Evolutionary conservation across 1,139 yeast species (phyloP).

Genomic region (Debaryomyces subglobosus): DNA sequence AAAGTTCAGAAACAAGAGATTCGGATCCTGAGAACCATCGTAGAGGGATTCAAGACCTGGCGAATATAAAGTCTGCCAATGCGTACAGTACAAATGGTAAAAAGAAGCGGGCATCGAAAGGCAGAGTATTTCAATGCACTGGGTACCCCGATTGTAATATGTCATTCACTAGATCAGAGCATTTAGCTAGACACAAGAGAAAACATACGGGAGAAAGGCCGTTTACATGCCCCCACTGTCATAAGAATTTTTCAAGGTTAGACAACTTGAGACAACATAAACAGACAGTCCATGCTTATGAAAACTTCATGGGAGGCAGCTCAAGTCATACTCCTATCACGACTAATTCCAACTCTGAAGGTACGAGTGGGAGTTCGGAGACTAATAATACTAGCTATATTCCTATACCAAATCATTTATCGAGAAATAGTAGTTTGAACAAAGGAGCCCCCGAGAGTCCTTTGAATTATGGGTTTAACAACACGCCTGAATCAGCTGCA

Average conservation of each 20-base stretch:
- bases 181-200: constrained; percentile 87
- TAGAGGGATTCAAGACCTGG: not conserved
- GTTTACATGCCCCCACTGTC: constrained; percentile 82
- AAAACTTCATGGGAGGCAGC: constrained; percentile 44
- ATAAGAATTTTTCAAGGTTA: constrained; percentile 76
- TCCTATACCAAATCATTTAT: constrained; percentile 5
- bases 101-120: constrained; percentile 50
- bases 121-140: constrained; percentile 77
- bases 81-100: constrained; percentile 13
- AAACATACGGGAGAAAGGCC: constrained; percentile 97
- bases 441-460: constrained; percentile 13
- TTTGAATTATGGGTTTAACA: constrained; percentile 10
- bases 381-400: constrained; percentile 1
- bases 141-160: constrained; percentile 87
- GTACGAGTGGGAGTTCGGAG: not conserved
- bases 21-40: not conserved
- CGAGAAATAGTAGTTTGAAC: not conserved
- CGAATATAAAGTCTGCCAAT: not conserved
- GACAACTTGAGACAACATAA: constrained; percentile 92
- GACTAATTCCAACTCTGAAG: constrained; percentile 1
- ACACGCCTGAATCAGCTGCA: constrained; percentile 1
- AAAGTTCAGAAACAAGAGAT: not conserved
- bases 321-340: not conserved
- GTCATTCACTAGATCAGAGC: constrained; percentile 89
- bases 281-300: constrained; percentile 89